phyloP scores from a whole-genome alignment of 1,284 basidiomycete genomes.

The Neotropicomus parvogracilis region DNA sequence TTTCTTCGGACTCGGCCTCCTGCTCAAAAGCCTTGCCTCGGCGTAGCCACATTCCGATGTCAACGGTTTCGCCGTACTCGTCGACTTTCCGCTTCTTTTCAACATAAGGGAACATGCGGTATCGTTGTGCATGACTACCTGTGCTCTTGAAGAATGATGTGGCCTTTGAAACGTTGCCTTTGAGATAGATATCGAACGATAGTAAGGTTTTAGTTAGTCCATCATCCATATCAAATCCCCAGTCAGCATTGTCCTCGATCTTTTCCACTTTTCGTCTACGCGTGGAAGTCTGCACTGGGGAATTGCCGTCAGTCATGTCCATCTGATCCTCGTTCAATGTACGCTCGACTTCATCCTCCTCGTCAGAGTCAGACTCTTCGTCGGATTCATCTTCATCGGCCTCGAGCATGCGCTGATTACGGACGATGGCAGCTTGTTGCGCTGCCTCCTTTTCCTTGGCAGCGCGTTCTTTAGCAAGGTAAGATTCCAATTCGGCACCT shows the following conservation, averaged over 20 bases:
- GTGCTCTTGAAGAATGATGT: constrained; percentile 82
- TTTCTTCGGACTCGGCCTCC: constrained; percentile 79
- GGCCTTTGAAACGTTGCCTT: constrained; percentile 83
- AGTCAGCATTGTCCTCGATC: constrained; percentile 57
- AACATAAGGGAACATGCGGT: constrained; percentile 96
- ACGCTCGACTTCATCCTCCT: constrained; percentile 62
- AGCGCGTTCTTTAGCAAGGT: constrained; percentile 73
- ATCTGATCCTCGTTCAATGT: constrained; percentile 51
- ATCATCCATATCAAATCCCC: constrained; percentile 71
- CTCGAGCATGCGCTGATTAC: constrained; percentile 87
- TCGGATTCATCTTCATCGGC: constrained; percentile 74
- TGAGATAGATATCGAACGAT: constrained; percentile 95
- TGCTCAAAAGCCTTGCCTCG: constrained; percentile 87
- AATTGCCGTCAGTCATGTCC: constrained; percentile 40
- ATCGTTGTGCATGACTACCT: constrained; percentile 69
- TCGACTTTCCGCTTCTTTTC: constrained; percentile 92
- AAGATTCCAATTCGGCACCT: constrained; percentile 82
- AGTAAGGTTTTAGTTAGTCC: constrained; percentile 68
- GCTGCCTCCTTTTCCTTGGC: constrained; percentile 86
- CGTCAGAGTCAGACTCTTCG: constrained; percentile 56
- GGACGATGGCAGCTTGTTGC: constrained; percentile 79
- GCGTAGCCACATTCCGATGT: constrained; percentile 90
- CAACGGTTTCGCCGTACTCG: constrained; percentile 92
- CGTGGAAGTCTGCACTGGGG: constrained; percentile 12
- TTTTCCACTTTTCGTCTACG: constrained; percentile 45